phyloP scores from a whole-genome alignment of 2,329 filamentous ascomycete genomes.

The Calonectria hawksworthii region DNA sequence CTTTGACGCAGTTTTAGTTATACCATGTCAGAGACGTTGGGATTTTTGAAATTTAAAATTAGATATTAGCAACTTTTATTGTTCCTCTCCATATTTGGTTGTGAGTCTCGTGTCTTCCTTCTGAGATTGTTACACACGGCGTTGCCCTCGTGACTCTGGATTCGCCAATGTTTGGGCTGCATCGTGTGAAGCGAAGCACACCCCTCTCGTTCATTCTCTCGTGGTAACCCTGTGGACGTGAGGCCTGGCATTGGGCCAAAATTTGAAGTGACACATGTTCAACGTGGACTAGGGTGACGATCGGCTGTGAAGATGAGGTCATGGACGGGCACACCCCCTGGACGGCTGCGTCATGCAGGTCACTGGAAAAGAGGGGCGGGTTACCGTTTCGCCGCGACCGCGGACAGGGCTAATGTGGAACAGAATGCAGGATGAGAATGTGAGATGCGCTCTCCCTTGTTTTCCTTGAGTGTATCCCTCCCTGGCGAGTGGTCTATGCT shows the following conservation, averaged over 20 bases:
- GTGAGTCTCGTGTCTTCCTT: background rate
- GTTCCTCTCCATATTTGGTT: background rate
- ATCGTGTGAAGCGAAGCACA: background rate
- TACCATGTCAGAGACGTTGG: slow-evolving; percentile 24
- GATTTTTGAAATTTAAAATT: slow-evolving; percentile 20
- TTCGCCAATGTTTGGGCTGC: background rate
- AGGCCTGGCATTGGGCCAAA: slow-evolving; percentile 24
- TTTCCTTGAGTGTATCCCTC: background rate
- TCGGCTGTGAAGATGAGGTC: slow-evolving; percentile 41
- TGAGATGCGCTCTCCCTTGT: background rate
- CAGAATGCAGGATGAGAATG: background rate
- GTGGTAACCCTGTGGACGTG: background rate
- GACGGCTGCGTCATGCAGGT: slow-evolving; percentile 41
- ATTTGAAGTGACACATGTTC: slow-evolving; percentile 23
- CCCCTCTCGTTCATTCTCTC: slow-evolving; percentile 22
- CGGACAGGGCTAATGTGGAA: slow-evolving; percentile 24
- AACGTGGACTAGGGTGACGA: slow-evolving; percentile 33
- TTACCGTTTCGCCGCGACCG: slow-evolving; percentile 22
- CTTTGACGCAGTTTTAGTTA: slow-evolving; percentile 21
- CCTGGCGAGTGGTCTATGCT: background rate
- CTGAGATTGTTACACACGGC: background rate
- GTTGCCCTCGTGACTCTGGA: background rate
- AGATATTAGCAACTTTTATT: slow-evolving; percentile 11
- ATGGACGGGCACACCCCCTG: slow-evolving; percentile 39
- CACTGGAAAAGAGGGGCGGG: slow-evolving; percentile 23